Percentiles rank a stretch among this genome's conserved stretches.
These are phyloP conservation scores for Phylloporus arenicola DNA, from an alignment of 768 basidiomycete genomes.

Conservation along the genomic window DNA sequence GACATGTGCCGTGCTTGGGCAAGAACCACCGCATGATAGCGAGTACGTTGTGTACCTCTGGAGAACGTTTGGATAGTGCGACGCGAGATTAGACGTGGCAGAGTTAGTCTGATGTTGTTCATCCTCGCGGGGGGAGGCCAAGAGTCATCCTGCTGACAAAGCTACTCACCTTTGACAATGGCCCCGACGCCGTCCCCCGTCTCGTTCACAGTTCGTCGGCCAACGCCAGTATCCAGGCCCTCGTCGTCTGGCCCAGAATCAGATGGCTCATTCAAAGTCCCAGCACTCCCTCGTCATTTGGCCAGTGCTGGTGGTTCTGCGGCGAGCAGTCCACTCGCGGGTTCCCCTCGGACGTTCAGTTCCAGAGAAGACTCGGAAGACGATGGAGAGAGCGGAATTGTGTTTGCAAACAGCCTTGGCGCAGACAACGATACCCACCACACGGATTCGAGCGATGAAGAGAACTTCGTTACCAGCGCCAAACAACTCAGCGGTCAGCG, in stretches of 20 bases:
- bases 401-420: conserved; percentile 18
- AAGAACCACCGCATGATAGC: no score
- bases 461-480: conserved; percentile 69
- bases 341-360: conserved; percentile 39
- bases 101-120: neutral
- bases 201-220: conserved; percentile 83
- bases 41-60: neutral
- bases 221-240: conserved; percentile 61
- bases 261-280: conserved; percentile 52
- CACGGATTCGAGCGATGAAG: conserved; percentile 52
- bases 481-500: conserved; percentile 74
- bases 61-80: neutral
- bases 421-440: conserved; percentile 24
- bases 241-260: conserved; percentile 62
- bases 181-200: conserved; percentile 40
- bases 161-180: conserved; percentile 8
- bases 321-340: conserved; percentile 52
- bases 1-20: conserved; percentile 2
- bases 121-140: neutral
- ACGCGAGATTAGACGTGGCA: neutral
- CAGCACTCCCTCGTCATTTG: conserved; percentile 57
- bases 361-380: conserved; percentile 27
- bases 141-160: conserved; percentile 5
- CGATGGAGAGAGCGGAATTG: conserved; percentile 22
- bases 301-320: conserved; percentile 35